phyloP scores from a whole-genome alignment of 148 eudicot species.

The Pharnaceum exiguum region DNA sequence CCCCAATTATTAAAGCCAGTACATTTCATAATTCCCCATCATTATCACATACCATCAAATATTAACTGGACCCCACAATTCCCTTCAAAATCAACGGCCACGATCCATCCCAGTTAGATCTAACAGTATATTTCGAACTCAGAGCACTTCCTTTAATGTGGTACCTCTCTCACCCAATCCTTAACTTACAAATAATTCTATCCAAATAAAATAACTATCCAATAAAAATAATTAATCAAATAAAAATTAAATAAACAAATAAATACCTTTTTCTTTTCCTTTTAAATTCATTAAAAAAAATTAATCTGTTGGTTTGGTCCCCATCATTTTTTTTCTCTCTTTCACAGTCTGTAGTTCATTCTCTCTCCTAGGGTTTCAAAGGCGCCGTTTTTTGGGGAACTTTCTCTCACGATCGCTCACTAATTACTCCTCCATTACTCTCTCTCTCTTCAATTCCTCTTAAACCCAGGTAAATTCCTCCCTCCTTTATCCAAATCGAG shows the following conservation, averaged over 20 bases:
- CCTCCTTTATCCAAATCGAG: not conserved
- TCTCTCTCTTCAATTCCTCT: constrained; percentile 11
- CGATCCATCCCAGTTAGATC: constrained; percentile 8
- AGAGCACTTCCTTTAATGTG: not conserved
- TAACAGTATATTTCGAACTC: not conserved
- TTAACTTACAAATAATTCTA: not conserved
- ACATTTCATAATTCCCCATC: not conserved
- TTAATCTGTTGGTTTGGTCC: constrained; percentile 12
- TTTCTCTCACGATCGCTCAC: constrained; percentile 29
- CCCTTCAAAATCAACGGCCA: not conserved
- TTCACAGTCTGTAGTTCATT: constrained; percentile 23
- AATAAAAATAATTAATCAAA: no score
- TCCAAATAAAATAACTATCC: no score
- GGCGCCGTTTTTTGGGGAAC: constrained; percentile 34
- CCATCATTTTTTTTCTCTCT: constrained; percentile 6
- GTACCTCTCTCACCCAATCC: not conserved
- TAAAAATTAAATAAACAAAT: no score
- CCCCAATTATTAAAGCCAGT: constrained; percentile 19
- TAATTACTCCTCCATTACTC: constrained; percentile 12
- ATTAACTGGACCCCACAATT: not conserved
- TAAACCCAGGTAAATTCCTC: constrained; percentile 26
- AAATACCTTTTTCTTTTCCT: no score
- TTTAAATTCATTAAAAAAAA: not conserved
- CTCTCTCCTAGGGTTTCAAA: constrained; percentile 63
- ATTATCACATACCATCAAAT: not conserved